Conservation (phyloP, 2,329 filamentous ascomycete genomes). For the Calcarisporium arbuscula region DNA sequence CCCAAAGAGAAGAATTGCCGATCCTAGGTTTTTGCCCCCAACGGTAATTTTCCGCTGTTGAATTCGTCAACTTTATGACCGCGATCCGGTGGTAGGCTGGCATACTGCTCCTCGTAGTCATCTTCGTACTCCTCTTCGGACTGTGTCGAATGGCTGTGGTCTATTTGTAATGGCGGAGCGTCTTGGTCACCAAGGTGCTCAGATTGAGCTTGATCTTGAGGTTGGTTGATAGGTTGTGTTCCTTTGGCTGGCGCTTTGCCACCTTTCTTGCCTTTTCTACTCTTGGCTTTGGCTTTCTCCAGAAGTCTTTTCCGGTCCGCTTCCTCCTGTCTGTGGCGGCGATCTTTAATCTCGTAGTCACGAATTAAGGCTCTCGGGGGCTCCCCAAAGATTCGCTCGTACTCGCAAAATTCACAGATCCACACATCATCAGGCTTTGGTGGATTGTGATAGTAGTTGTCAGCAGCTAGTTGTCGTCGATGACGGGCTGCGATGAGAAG, state of each 20-base stretch:
- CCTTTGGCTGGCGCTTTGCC: constrained; percentile 44
- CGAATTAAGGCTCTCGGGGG: constrained; percentile 80
- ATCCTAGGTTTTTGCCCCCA: too few species aligned
- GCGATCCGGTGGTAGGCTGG: constrained; percentile 13
- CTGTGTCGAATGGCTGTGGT: constrained; percentile 30
- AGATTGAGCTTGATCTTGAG: constrained; percentile 14
- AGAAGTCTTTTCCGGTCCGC: constrained; percentile 79
- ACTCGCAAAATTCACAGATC: constrained; percentile 98
- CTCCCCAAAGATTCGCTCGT: constrained; percentile 88
- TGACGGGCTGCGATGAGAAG: constrained; percentile 70
- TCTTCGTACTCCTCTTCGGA: constrained; percentile 34
- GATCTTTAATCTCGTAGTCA: constrained; percentile 91
- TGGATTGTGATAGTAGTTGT: constrained; percentile 69
- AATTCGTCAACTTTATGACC: not conserved
- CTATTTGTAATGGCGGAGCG: constrained; percentile 15
- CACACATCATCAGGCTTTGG: constrained; percentile 69
- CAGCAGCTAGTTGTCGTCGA: constrained; percentile 70
- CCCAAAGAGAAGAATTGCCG: too few species aligned
- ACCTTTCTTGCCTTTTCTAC: constrained; percentile 79
- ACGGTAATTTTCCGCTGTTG: too few species aligned
- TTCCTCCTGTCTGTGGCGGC: constrained; percentile 72
- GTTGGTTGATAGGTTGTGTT: constrained; percentile 17
- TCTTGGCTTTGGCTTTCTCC: constrained; percentile 93
- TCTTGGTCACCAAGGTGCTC: constrained; percentile 16
- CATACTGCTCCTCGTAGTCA: constrained; percentile 21